Conservation (phyloP, 2,329 filamentous ascomycete species). For the Aspergillus unguis region DNA sequence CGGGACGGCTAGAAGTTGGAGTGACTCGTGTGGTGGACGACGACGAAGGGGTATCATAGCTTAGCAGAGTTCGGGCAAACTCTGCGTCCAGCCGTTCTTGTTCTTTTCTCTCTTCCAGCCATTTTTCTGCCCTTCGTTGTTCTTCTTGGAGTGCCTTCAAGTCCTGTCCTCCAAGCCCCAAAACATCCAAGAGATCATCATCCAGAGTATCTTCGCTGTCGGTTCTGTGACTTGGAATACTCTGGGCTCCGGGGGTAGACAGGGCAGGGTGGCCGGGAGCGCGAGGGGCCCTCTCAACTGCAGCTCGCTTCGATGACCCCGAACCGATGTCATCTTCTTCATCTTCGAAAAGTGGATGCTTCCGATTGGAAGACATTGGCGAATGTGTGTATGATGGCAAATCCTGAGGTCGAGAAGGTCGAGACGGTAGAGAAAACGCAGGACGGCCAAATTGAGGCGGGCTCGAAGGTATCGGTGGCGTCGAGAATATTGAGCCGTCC, state of each 20-base stretch:
- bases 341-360: constrained; percentile 13
- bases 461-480: not conserved
- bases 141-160: constrained; percentile 30
- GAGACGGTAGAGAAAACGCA: constrained; percentile 2
- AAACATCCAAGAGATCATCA: constrained; percentile 22
- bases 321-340: not conserved
- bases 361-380: constrained; percentile 6
- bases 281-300: not conserved
- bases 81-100: constrained; percentile 39
- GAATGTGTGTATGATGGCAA: not conserved
- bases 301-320: constrained; percentile 2
- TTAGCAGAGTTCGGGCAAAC: constrained; percentile 38
- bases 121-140: constrained; percentile 30
- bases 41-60: constrained; percentile 18
- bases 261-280: not conserved
- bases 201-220: constrained; percentile 9
- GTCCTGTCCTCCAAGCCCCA: constrained; percentile 26
- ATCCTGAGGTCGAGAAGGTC: constrained; percentile 3
- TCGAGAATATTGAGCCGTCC: constrained; percentile 14
- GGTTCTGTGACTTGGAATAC: not conserved
- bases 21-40: constrained; percentile 6
- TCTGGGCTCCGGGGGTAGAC: not conserved
- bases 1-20: constrained; percentile 7
- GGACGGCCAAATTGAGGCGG: not conserved
- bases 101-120: constrained; percentile 28